Conservation (phyloP, 1,284 basidiomycete species). For the Cystobasidium sp. region DNA sequence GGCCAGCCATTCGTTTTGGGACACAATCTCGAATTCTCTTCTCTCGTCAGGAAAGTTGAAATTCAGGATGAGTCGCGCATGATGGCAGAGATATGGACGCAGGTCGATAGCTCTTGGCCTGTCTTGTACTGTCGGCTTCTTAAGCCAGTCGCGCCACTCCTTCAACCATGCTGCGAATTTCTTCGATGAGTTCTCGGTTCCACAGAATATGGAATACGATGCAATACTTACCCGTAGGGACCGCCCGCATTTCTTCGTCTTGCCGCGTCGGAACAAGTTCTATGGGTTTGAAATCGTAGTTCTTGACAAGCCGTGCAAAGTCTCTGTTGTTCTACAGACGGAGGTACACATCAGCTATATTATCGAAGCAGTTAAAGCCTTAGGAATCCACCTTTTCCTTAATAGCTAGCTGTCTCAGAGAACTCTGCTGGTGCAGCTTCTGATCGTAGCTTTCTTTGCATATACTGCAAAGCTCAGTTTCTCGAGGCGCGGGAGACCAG, state of each 20-base stretch:
- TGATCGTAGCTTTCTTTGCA: constrained; percentile 57
- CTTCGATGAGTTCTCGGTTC: neutral
- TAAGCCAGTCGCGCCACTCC: constrained; percentile 42
- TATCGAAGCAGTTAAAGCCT: neutral
- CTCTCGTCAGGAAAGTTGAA: constrained; percentile 66
- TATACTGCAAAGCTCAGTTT: neutral
- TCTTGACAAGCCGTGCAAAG: neutral
- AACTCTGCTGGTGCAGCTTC: constrained; percentile 36
- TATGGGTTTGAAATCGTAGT: constrained; percentile 71
- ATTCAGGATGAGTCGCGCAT: constrained; percentile 68
- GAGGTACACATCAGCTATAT: neutral
- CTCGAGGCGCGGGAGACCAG: constrained; percentile 62
- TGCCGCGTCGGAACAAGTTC: constrained; percentile 56
- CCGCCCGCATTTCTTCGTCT: constrained; percentile 22
- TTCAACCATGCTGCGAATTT: constrained; percentile 43
- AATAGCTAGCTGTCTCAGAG: neutral
- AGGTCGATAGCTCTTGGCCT: constrained; percentile 68
- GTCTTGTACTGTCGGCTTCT: constrained; percentile 49
- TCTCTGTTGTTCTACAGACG: constrained; percentile 4
- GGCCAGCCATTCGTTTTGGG: constrained; percentile 67
- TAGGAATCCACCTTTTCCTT: constrained; percentile 16
- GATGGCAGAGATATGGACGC: constrained; percentile 67
- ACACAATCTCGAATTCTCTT: constrained; percentile 64
- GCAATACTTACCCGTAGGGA: constrained; percentile 42
- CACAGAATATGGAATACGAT: neutral